These are phyloP conservation scores for carrot (Daucus carota) DNA, from an alignment of 129 eudicot species.

Conservation along the genomic window DNA sequence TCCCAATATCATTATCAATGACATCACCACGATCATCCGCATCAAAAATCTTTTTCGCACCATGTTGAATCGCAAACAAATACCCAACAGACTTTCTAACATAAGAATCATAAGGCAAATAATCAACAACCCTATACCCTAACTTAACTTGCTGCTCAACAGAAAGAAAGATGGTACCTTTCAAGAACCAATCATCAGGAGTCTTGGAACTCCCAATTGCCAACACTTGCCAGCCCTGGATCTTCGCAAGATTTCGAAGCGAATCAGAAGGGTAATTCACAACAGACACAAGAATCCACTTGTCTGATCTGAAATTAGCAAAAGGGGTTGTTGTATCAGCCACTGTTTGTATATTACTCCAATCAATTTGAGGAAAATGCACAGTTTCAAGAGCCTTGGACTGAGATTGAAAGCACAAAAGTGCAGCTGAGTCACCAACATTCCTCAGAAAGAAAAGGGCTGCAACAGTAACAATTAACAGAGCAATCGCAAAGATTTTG, in stretches of 20 bases:
- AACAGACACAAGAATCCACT: constrained; percentile 82
- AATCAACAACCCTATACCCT: constrained; percentile 73
- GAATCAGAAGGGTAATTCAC: constrained; percentile 65
- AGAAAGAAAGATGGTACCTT: constrained; percentile 75
- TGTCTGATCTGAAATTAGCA: constrained; percentile 56
- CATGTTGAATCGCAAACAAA: constrained; percentile 96
- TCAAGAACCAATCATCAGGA: constrained; percentile 69
- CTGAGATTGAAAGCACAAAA: constrained; percentile 58
- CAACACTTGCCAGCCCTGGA: constrained; percentile 87
- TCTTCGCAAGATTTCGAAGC: constrained; percentile 36
- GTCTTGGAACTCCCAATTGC: constrained; percentile 81
- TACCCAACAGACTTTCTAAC: constrained; percentile 86
- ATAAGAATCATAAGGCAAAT: constrained; percentile 78
- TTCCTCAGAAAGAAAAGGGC: constrained; percentile 70
- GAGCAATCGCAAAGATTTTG: constrained; percentile 43
- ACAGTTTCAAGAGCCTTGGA: constrained; percentile 45
- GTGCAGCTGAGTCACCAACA: constrained; percentile 62
- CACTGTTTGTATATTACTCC: constrained; percentile 38
- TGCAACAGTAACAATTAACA: constrained; percentile 52
- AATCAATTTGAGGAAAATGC: constrained; percentile 52
- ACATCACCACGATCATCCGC: constrained; percentile 93
- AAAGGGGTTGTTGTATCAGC: constrained; percentile 44
- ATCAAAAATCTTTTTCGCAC: constrained; percentile 83
- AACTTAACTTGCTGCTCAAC: constrained; percentile 71
- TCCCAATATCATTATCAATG: constrained; percentile 79